A percentile compares a stretch with the other conserved stretches of the same genome.
These are phyloP conservation scores for Xylariales sp. DNA, from an alignment of 2,329 filamentous ascomycete species.

Conservation along the genomic window DNA sequence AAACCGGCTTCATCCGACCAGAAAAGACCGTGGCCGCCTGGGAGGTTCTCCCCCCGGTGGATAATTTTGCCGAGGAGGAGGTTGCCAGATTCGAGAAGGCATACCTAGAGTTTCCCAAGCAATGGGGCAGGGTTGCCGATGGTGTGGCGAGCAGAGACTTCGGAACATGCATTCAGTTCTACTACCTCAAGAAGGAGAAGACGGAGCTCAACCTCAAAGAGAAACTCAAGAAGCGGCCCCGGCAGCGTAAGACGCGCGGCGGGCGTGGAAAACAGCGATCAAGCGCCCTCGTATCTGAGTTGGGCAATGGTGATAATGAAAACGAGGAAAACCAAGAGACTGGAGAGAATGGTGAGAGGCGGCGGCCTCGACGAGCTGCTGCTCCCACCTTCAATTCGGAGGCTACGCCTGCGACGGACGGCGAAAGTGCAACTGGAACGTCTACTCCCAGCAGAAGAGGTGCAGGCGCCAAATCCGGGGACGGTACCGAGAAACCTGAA, in stretches of 20 bases:
- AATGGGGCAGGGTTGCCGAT: slow-evolving; percentile 75
- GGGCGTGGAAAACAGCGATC: slow-evolving; percentile 60
- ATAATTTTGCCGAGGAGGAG: slow-evolving; percentile 73
- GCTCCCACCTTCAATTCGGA: slow-evolving; percentile 71
- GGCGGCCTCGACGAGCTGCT: slow-evolving; percentile 58
- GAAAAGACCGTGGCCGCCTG: slow-evolving; percentile 66
- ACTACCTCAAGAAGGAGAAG: slow-evolving; percentile 78
- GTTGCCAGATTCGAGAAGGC: slow-evolving; percentile 66
- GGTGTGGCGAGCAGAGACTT: slow-evolving; percentile 65
- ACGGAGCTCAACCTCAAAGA: slow-evolving; percentile 73
- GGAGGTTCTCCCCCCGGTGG: slow-evolving; percentile 66
- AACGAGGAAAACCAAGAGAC: slow-evolving; percentile 51
- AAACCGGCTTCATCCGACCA: slow-evolving; percentile 59
- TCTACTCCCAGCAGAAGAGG: slow-evolving; percentile 55
- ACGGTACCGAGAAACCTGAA: slow-evolving; percentile 38
- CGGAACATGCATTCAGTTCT: slow-evolving; percentile 79
- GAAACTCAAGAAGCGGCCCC: slow-evolving; percentile 63
- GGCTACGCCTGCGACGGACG: slow-evolving; percentile 51
- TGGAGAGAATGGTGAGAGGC: slow-evolving; percentile 56
- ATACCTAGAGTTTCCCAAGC: slow-evolving; percentile 74
- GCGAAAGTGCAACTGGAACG: slow-evolving; percentile 53
- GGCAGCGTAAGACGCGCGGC: slow-evolving; percentile 50
- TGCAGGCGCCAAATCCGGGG: slow-evolving; percentile 37
- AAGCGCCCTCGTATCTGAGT: slow-evolving; percentile 62
- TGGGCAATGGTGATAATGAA: slow-evolving; percentile 56